phyloP scores from a whole-genome alignment of 2,329 filamentous ascomycete genomes.

The Aspergillus pseudotamarii region DNA sequence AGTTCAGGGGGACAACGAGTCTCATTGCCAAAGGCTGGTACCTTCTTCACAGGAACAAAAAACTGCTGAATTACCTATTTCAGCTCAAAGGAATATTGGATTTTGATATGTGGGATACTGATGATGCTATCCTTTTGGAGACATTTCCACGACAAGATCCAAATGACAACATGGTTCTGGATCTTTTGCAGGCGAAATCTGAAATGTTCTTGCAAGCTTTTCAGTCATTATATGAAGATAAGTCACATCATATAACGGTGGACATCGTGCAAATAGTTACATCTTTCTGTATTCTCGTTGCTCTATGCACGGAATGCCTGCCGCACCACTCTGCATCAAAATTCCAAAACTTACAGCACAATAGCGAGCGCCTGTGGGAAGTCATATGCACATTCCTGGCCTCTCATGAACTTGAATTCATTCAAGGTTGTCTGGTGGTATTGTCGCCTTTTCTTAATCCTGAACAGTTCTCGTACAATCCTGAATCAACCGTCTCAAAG shows the following conservation, averaged over 20 bases:
- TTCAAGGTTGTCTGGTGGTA: slow-evolving; percentile 36
- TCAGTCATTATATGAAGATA: slow-evolving; percentile 45
- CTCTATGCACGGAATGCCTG: slow-evolving; percentile 40
- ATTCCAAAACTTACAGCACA: slow-evolving; percentile 31
- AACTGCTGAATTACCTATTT: slow-evolving; percentile 55
- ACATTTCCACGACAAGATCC: slow-evolving; percentile 32
- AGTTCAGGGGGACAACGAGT: slow-evolving; percentile 30
- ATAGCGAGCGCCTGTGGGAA: slow-evolving; percentile 36
- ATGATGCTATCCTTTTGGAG: slow-evolving; percentile 25
- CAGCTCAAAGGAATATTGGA: slow-evolving; percentile 32
- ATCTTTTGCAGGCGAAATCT: slow-evolving; percentile 50
- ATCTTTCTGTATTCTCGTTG: slow-evolving; percentile 50
- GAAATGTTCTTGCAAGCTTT: slow-evolving; percentile 50
- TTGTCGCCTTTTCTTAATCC: slow-evolving; percentile 37
- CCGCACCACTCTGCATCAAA: slow-evolving; percentile 35
- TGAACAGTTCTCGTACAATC: slow-evolving; percentile 20
- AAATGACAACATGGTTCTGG: slow-evolving; percentile 44
- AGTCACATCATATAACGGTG: slow-evolving; percentile 49
- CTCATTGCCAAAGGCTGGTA: slow-evolving; percentile 44
- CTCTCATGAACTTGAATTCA: slow-evolving; percentile 29
- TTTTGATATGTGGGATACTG: slow-evolving; percentile 28
- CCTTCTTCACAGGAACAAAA: slow-evolving; percentile 40
- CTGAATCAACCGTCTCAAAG: slow-evolving; percentile 22
- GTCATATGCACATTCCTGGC: slow-evolving; percentile 38
- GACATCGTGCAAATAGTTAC: slow-evolving; percentile 55